Conservation (phyloP, 2,329 filamentous ascomycete genomes). For the Colletotrichum euphorbiae region DNA sequence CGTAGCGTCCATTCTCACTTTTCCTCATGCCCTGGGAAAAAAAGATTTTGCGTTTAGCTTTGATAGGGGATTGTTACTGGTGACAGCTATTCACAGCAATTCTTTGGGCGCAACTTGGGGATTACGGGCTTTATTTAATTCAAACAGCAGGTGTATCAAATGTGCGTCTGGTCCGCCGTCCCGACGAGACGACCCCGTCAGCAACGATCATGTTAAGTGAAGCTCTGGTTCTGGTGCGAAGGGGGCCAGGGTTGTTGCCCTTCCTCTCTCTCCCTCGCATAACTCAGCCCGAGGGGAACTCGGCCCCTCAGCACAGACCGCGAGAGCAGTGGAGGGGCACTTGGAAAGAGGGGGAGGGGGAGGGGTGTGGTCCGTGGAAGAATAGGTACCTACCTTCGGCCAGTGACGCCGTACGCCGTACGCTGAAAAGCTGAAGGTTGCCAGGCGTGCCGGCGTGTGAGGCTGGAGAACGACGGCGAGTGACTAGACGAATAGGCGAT, state of each 20-base stretch:
- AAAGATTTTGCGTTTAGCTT: not conserved
- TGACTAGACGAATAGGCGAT: slow-evolving; percentile 3
- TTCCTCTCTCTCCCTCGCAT: slow-evolving; percentile 19
- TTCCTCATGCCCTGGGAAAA: not conserved
- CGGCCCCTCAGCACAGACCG: not conserved
- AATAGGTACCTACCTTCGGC: not conserved
- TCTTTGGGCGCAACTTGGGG: not conserved
- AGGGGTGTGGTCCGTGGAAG: not conserved
- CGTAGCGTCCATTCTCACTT: not conserved
- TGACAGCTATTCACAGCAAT: not conserved
- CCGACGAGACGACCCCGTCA: not conserved
- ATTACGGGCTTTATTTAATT: slow-evolving; percentile 22
- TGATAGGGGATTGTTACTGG: not conserved
- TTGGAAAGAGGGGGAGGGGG: not conserved
- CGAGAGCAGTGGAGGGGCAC: not conserved
- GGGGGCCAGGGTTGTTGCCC: slow-evolving; percentile 37
- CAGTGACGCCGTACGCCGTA: no score
- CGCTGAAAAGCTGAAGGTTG: no score
- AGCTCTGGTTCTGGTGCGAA: slow-evolving; percentile 33
- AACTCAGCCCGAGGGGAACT: not conserved
- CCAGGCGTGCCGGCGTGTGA: no score
- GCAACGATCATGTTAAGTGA: not conserved
- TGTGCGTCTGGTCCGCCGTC: slow-evolving; percentile 1
- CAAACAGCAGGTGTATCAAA: slow-evolving; percentile 33
- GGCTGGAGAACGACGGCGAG: not conserved